Evolutionary conservation across 768 basidiomycete species (phyloP).

Genomic region (Russula emetica): DNA sequence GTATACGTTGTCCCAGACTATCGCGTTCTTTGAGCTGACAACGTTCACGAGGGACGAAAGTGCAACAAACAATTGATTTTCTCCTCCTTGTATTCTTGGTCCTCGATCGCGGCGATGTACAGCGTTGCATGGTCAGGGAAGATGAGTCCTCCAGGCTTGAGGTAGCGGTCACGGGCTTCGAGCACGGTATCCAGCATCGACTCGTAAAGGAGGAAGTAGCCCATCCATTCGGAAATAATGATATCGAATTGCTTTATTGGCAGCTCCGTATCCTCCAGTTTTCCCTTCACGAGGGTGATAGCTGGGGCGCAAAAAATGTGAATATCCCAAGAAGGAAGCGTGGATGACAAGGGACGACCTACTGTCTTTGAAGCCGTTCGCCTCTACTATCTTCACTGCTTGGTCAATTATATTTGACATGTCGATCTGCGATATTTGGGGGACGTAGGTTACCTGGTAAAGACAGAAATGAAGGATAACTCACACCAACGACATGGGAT

Average conservation of each 20-base stretch:
- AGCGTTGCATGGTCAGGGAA: conserved; percentile 94
- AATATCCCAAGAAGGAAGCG: not conserved
- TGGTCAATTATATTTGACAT: conserved; percentile 99
- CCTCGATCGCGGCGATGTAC: conserved; percentile 96
- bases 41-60: conserved; percentile 1
- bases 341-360: conserved; percentile 34
- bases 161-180: conserved; percentile 93
- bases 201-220: conserved; percentile 98
- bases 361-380: conserved; percentile 97
- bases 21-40: conserved; percentile 8
- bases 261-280: conserved; percentile 88
- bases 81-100: conserved; percentile 99
- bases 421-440: conserved; percentile 65
- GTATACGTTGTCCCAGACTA: conserved; percentile 99
- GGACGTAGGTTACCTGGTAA: not conserved
- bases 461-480: conserved; percentile 31
- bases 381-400: conserved; percentile 93
- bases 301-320: conserved; percentile 42
- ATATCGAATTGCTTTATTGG: conserved; percentile 94
- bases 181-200: conserved; percentile 99
- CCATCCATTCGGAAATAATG: conserved; percentile 99
- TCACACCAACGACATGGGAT: conserved; percentile 85
- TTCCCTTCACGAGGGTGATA: conserved; percentile 95
- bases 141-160: conserved; percentile 84
- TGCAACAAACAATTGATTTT: conserved; percentile 90